Evolutionary conservation across 441 rosid species (phyloP).

Genomic region (Monsonia emarginata): DNA sequence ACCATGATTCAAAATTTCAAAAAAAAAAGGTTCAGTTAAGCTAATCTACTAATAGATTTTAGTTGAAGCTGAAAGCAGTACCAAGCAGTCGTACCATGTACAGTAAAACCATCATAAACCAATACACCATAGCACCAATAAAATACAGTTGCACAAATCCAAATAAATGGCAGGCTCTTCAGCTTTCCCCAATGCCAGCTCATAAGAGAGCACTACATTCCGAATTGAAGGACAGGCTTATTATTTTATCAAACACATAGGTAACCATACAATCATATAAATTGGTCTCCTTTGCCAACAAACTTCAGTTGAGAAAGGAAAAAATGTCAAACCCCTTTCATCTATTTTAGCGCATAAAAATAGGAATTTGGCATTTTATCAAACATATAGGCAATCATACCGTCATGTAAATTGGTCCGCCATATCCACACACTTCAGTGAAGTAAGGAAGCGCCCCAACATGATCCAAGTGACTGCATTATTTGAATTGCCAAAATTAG

Average conservation of each 20-base stretch:
- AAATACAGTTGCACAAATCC: neutral
- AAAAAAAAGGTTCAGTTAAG: too few species aligned
- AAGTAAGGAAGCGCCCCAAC: constrained; percentile 92
- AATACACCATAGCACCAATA: neutral
- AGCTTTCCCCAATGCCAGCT: too few species aligned
- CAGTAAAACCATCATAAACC: neutral
- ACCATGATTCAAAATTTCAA: too few species aligned
- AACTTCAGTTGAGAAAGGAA: too few species aligned
- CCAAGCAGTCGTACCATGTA: too few species aligned
- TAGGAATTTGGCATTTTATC: neutral
- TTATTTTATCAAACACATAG: constrained; percentile 33
- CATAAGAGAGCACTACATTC: too few species aligned
- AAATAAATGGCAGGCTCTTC: neutral
- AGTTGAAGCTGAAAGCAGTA: neutral
- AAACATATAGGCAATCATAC: constrained; percentile 19
- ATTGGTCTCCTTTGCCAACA: too few species aligned
- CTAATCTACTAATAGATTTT: too few species aligned
- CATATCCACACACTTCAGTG: constrained; percentile 82
- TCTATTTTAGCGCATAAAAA: neutral
- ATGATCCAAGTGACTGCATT: constrained; percentile 78
- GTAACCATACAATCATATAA: constrained; percentile 17
- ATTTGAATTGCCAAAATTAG: neutral
- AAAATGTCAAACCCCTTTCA: too few species aligned
- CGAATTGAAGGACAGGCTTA: neutral
- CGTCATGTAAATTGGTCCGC: constrained; percentile 89